Percentiles rank a stretch among this genome's conserved stretches.
Evolutionary conservation across 225 moss, liverwort and hornwort genomes (phyloP).

Genomic region (Rhytidiadelphus loreus): DNA sequence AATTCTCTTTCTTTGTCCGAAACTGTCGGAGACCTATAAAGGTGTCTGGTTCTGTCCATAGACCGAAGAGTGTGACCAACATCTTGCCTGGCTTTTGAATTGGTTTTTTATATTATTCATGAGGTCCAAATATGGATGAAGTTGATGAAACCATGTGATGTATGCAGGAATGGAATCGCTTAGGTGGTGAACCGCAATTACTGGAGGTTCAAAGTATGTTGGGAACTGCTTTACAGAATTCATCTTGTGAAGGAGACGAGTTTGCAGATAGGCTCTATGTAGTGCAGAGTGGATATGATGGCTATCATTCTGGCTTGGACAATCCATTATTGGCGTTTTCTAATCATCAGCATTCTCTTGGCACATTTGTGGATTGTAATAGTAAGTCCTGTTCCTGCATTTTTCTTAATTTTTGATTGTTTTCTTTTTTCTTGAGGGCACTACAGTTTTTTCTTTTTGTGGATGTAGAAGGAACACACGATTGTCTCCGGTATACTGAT

Average conservation of each 20-base stretch:
- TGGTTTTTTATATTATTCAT: neutral
- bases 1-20: neutral
- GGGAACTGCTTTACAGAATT: constrained; percentile 70
- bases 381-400: constrained; percentile 31
- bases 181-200: constrained; percentile 63
- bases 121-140: neutral
- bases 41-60: neutral
- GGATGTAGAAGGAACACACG: neutral
- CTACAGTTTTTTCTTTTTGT: neutral
- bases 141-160: neutral
- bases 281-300: constrained; percentile 23
- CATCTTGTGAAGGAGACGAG: constrained; percentile 91
- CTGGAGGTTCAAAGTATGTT: constrained; percentile 95
- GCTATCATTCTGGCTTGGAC: constrained; percentile 15
- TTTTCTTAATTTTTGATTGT: neutral
- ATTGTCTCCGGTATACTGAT: neutral
- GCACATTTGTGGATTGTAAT: constrained; percentile 55
- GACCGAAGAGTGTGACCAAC: neutral
- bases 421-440: neutral
- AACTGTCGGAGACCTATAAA: neutral
- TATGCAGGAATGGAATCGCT: constrained; percentile 73
- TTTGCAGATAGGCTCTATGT: constrained; percentile 80
- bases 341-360: constrained; percentile 30
- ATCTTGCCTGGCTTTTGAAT: neutral
- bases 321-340: constrained; percentile 17